These are phyloP conservation scores for Urtica urens DNA, from an alignment of 306 rosid species.

Conservation along the genomic window DNA sequence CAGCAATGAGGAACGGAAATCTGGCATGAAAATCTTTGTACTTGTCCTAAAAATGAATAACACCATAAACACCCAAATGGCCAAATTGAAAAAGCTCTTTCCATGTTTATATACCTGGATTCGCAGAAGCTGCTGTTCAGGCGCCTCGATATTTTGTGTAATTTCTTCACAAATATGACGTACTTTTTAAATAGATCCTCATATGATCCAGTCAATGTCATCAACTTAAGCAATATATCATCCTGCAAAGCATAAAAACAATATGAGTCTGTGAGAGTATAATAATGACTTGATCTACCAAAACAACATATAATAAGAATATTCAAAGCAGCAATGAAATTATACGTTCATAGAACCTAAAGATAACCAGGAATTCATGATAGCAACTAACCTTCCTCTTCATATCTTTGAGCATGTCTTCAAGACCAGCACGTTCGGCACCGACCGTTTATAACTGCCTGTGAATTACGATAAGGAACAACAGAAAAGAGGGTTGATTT, in stretches of 20 bases:
- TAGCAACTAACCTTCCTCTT: constrained; percentile 73
- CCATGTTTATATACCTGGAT: constrained; percentile 84
- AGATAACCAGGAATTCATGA: neutral
- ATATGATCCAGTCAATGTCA: constrained; percentile 94
- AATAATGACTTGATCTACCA: constrained; percentile 6
- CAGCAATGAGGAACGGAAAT: no score
- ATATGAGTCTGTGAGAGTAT: no score
- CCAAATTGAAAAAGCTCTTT: no score
- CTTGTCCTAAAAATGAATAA: no score
- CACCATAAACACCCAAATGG: no score
- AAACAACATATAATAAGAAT: constrained; percentile 11
- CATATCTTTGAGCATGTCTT: constrained; percentile 99
- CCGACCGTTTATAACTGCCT: constrained; percentile 95
- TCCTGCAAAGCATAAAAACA: constrained; percentile 44
- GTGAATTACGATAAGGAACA: constrained; percentile 40
- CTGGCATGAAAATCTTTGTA: no score
- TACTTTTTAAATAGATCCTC: constrained; percentile 95
- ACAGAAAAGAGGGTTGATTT: neutral
- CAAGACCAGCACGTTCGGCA: constrained; percentile 98
- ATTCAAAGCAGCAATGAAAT: no score
- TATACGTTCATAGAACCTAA: neutral
- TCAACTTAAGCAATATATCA: constrained; percentile 94
- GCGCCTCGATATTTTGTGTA: constrained; percentile 86
- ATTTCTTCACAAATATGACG: constrained; percentile 78
- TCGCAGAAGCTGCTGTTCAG: constrained; percentile 79